Percentiles rank a stretch among this genome's conserved stretches.
Evolutionary conservation across 176 grass and related monocot genomes (phyloP).

Genomic region (Panicum miliaceum): DNA sequence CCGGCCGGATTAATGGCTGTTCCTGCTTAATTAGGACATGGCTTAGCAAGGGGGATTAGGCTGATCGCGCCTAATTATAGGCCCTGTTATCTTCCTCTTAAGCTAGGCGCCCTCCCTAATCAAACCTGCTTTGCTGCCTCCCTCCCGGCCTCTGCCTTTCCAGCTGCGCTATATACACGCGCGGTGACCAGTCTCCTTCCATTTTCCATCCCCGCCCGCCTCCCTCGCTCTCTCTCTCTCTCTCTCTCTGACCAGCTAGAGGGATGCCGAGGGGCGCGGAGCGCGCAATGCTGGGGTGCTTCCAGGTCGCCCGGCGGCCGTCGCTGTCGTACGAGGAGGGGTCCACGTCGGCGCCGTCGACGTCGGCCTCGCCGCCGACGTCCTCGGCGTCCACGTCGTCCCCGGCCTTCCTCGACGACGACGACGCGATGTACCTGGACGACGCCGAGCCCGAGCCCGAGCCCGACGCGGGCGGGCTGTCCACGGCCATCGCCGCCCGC

Average conservation of each 20-base stretch:
- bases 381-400: constrained; percentile 49
- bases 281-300: constrained; percentile 63
- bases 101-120: neutral
- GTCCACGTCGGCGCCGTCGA: constrained; percentile 6
- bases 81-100: neutral
- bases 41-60: neutral
- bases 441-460: constrained; percentile 38
- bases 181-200: constrained; percentile 28
- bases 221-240: neutral
- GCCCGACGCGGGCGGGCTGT: constrained; percentile 48
- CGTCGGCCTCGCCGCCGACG: constrained; percentile 36
- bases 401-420: constrained; percentile 50
- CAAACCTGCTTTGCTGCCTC: constrained; percentile 1
- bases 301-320: constrained; percentile 39
- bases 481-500: constrained; percentile 73
- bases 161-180: constrained; percentile 29
- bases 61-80: constrained; percentile 40
- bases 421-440: constrained; percentile 50
- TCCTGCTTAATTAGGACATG: constrained; percentile 13
- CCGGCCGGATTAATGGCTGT: neutral
- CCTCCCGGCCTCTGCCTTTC: neutral
- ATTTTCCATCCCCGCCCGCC: neutral
- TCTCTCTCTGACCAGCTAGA: neutral
- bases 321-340: constrained; percentile 34
- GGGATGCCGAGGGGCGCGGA: constrained; percentile 33